Conservation (phyloP, 345 rosid genomes). For the Theobroma cacao region DNA sequence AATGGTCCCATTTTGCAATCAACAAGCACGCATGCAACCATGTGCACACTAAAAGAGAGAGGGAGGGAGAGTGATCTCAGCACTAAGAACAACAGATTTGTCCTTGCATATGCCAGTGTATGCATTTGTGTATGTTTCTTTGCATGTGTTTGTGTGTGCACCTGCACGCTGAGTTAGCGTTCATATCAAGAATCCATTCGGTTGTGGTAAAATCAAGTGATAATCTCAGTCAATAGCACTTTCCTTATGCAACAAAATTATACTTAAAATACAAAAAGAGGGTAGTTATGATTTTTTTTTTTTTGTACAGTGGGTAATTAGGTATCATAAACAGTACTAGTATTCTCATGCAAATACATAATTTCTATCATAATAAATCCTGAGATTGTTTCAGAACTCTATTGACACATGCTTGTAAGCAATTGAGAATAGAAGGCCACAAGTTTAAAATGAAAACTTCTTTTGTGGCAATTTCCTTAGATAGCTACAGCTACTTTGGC, state of each 20-base stretch:
- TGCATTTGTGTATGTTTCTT: neutral
- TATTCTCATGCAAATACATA: neutral
- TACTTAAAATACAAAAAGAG: neutral
- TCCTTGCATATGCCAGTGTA: neutral
- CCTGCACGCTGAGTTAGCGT: neutral
- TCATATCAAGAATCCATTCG: neutral
- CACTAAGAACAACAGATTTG: neutral
- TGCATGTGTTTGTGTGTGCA: neutral
- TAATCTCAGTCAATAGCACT: neutral
- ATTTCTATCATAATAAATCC: neutral
- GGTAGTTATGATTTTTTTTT: neutral
- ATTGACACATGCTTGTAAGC: neutral
- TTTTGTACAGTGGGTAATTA: neutral
- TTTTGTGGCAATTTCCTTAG: neutral
- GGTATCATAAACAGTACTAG: neutral
- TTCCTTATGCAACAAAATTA: neutral
- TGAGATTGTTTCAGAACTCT: neutral
- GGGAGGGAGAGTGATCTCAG: neutral
- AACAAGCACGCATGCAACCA: neutral
- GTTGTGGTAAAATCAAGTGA: neutral
- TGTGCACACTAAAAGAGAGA: neutral
- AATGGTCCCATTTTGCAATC: conserved; percentile 2
- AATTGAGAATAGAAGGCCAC: neutral
- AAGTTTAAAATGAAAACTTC: neutral
- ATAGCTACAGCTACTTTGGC: neutral